Conservation (phyloP, 305 asterid genomes). For the Solanum chacoense region DNA sequence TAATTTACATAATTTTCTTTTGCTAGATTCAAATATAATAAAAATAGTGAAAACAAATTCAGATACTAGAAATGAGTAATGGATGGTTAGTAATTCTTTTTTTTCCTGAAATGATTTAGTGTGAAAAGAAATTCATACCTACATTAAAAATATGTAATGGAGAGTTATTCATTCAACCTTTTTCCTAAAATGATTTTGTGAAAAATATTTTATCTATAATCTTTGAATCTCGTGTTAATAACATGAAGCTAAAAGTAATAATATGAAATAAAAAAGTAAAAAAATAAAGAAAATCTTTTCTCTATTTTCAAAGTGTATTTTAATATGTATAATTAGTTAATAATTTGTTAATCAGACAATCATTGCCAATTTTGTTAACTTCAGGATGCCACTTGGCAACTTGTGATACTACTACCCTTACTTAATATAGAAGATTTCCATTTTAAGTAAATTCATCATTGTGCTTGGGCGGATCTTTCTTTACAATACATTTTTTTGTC, state of each 20-base stretch:
- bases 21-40: too few species aligned
- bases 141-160: neutral
- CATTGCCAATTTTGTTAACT: neutral
- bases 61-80: too few species aligned
- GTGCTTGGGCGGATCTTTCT: neutral
- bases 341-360: neutral
- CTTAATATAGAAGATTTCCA: neutral
- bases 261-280: neutral
- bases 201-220: too few species aligned
- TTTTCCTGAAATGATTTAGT: neutral
- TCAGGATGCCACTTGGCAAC: neutral
- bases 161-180: neutral
- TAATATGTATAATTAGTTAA: too few species aligned
- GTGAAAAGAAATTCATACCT: neutral
- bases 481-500: neutral
- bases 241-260: neutral
- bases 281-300: too few species aligned
- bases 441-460: neutral
- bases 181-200: neutral
- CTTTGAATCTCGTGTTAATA: neutral
- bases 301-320: neutral
- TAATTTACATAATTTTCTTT: neutral
- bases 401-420: neutral
- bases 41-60: too few species aligned
- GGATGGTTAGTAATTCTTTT: neutral